Evolutionary conservation across 2,329 filamentous ascomycete genomes (phyloP), one percentile per base, ranked within the genome.

Genomic region (Tolypocladium tropicale): DNA sequence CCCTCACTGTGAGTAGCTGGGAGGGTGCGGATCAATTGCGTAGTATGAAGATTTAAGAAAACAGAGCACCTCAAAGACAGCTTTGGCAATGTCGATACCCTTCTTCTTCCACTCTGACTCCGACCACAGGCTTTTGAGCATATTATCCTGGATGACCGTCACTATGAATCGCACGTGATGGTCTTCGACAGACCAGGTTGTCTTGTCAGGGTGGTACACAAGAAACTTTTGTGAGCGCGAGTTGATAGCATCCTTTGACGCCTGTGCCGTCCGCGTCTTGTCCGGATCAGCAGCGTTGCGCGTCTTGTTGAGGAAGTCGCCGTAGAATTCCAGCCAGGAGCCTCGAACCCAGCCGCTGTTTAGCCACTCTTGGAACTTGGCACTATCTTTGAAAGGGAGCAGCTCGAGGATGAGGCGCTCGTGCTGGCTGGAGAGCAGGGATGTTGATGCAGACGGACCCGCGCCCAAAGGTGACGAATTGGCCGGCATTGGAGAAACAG

Each of bases 381-480:
- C 48, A 36, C 56, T 50, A 51, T 69, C 67, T 50, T 68, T 67
- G 64, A 74, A 70, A 32, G 71, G 70, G 12, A 74, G 65, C 41
- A 72, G 67, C 58, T 74, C 70, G 58, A 73, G 63, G 53, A 74
- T 64, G 36, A 74, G 70, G 34, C 71, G 69, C 60, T 71, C 67
- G 59, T 72, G 68, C 59, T 73, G 71, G 4, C 60, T 56, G 23
- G 65, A 59, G 49, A 71, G 53, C 34, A 48, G 30, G 14, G 48
- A 4, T 2, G 46, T 49, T 14, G 48, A 33, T 25, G 28, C 48
- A 28, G 30, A 50, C 28, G 48, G 21, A 9, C 23, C 16, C 5
- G 28, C 6, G 48, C 48, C 30, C 48, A 33, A 18, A 28, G 48
- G 33, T 25, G 23, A 10, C 16, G 16, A n/a, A 4, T 50, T 50